Base-by-base conservation (phyloP, 176 grass and related monocot species). In the Carex littledalei region DNA sequence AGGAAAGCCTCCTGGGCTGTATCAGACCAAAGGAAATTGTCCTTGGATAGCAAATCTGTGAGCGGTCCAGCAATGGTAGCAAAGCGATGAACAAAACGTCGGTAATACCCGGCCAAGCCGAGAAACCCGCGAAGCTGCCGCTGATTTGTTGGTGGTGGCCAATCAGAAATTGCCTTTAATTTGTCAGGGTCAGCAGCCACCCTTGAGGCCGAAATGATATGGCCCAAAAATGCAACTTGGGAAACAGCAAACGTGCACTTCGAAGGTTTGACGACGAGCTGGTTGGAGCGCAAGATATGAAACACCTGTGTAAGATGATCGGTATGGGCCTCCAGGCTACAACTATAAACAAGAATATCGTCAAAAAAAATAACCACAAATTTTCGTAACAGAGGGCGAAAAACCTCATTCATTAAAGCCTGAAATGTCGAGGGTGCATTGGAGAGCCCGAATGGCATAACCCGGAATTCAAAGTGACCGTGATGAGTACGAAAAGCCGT, bases 381-480 rank as follows among this genome's bases (percentile, higher is more conserved):
- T 58, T 58, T 58, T 0, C 55, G 55, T 1, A 58, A 17, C 4
- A 58, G 5, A 14, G 15, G 55, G 15, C 17, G 15, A 5, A 58
- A 58, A 17, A 58, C 16, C 5, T 58, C 55, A 58, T 58, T 58
- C 55, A 58, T 58, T 58, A 58, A 58, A 17, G 55, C 55, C 14
- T 58, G 55, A 58, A 58, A 58, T 3, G 55, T 58, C 16, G 55
- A 58, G 8, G 3, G 77, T 29, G 17, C 18, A 58, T 58, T 29
- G 7, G 26, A 61, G 2, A 81, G n/a, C 0, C 79, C 79, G 13
- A 81, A 81, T 1, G 81, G 60, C 81, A 84, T 84, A 2, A 84
- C 81, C 4, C 10, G n/a, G 15, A 64, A 82, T 17, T 82, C 79
- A 43, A 17, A 82, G 15, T 82, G 79, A 0, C 79, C 57, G 0